A percentile compares a stretch with the other conserved stretches of the same genome.
These are phyloP conservation scores for Boletus rufocinnamomeus DNA, from an alignment of 768 basidiomycete species.

Conservation along the genomic window DNA sequence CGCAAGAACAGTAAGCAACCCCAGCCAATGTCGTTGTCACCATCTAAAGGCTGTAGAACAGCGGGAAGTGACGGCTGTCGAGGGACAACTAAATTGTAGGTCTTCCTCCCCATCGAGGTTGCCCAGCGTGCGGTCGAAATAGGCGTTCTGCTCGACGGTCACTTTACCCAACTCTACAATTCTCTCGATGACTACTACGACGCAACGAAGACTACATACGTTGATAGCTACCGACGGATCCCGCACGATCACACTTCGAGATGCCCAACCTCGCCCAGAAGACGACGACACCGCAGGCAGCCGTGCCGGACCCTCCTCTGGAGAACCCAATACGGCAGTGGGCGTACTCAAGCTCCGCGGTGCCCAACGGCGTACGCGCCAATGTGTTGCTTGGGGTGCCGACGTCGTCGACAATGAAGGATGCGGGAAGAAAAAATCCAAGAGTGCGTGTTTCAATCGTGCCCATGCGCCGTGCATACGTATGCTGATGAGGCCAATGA, in stretches of 20 bases:
- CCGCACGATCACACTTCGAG: no score
- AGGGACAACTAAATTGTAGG: no score
- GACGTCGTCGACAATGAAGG: slow-evolving; percentile 91
- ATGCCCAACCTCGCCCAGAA: slow-evolving; percentile 39
- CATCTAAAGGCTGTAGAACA: no score
- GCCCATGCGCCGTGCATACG: background rate
- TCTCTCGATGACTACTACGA: slow-evolving; percentile 22
- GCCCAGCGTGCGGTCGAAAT: no score
- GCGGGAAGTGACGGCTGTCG: no score
- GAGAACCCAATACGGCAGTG: slow-evolving; percentile 27
- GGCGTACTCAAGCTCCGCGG: slow-evolving; percentile 66
- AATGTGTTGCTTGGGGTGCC: slow-evolving; percentile 79
- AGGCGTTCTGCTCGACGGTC: no score
- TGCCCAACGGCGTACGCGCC: slow-evolving; percentile 44
- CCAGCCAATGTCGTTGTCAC: no score
- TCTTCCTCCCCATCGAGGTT: no score
- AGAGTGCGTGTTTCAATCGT: slow-evolving; percentile 59
- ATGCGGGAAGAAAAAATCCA: slow-evolving; percentile 86
- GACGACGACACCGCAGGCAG: slow-evolving; percentile 21
- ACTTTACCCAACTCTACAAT: no score
- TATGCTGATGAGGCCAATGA: background rate
- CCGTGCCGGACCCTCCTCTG: slow-evolving; percentile 20
- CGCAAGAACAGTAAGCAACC: no score
- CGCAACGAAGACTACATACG: slow-evolving; percentile 37
- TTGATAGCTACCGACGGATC: slow-evolving; percentile 53